Evolutionary conservation across 805 yeast genomes (phyloP), one percentile per base, ranked within the genome.

Genomic region (Kodamaea leandrae): DNA sequence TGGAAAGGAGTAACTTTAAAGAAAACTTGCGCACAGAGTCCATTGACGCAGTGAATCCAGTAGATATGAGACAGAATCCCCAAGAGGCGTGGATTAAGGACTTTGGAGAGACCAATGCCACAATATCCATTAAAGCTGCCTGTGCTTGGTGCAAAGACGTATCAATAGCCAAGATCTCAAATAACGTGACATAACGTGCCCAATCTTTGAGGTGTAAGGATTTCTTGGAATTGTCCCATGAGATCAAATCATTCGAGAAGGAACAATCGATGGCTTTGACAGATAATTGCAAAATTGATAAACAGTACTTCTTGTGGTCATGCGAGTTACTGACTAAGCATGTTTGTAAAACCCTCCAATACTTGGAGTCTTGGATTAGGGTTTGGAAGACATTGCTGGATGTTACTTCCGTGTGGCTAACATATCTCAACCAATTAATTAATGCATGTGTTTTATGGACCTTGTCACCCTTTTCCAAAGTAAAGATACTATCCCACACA

Each of bases 71-170:
- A 3, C 83, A 71, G 43, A 85, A 66, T 0, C 86, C 83, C 90
- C 95, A 88, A 0, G 82, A 70, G 1, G 82, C 71, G 25, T 82
- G 80, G 38, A 88, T 73, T 17, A 63, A 49, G 0, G 86, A 76
- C 1, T 58, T 46, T 2, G 76, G 71, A 0, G 71, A 61, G 17
- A 86, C 67, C 10, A 86, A 57, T 1, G 63, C 63, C 1, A 78
- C 56, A 32, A 89, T 76, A 51, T 86, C 95, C 6, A 63, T 63
- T 1, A 74, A 61, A 0, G 93, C 91, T 9, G 87, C 96, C 50
- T 82, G 81, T 0, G 90, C 80, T 60, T 90, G 96, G 51, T 90
- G 89, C 51, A 86, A 63, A 0, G 96, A 85, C 0, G 96, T 80
- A 57, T 89, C 96, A 28, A 89, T 73, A 1, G 88, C 93, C 19